Percentiles rank a stretch among this genome's conserved stretches.
phyloP scores from a whole-genome alignment of 345 rosid species.

The Rhodomyrtus tomentosa region DNA sequence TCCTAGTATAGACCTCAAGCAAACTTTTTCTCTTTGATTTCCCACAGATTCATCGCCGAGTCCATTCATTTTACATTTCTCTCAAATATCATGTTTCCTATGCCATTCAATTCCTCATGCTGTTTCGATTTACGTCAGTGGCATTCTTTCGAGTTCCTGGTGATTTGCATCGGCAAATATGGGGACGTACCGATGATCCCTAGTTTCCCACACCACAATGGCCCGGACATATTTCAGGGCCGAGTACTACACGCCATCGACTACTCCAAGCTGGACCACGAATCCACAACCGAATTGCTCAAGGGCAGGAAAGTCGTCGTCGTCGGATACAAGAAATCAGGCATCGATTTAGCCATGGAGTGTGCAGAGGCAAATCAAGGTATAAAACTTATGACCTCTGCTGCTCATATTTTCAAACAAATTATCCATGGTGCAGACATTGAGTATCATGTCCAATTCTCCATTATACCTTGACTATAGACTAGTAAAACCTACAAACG shows the following conservation, averaged over 20 bases:
- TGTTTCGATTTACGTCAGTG: constrained; percentile 9
- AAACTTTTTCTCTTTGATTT: not conserved
- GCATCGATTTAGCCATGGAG: constrained; percentile 50
- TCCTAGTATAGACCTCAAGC: not conserved
- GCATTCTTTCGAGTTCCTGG: constrained; percentile 34
- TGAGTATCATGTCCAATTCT: not conserved
- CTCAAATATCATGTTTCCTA: not conserved
- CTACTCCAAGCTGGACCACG: constrained; percentile 33
- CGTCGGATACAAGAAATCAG: constrained; percentile 46
- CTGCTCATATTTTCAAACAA: not conserved
- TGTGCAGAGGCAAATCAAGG: constrained; percentile 53
- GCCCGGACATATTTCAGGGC: constrained; percentile 25
- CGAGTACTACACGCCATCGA: constrained; percentile 38
- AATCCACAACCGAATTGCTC: constrained; percentile 17
- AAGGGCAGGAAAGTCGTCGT: constrained; percentile 36
- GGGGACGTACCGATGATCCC: constrained; percentile 40
- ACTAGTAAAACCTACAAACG: not conserved
- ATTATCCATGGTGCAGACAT: not conserved
- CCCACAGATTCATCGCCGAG: not conserved
- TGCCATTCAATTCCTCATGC: not conserved
- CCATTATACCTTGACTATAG: not conserved
- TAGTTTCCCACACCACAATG: constrained; percentile 21
- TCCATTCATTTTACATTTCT: not conserved
- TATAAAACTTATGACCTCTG: not conserved
- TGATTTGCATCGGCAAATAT: constrained; percentile 41